phyloP scores from a whole-genome alignment of 2,329 filamentous ascomycete species.

The Aspergillus sp. region DNA sequence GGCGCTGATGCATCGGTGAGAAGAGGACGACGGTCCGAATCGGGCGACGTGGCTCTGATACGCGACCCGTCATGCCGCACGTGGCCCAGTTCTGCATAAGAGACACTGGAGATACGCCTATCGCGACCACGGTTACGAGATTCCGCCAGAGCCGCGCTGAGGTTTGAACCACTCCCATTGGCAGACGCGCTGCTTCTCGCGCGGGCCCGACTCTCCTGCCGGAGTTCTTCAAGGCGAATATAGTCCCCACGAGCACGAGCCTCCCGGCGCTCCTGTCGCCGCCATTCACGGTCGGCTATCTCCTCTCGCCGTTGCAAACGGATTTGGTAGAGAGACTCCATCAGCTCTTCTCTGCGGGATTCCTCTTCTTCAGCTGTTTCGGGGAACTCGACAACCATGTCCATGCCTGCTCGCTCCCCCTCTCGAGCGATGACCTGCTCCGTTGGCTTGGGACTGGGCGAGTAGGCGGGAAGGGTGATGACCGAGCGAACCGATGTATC shows the following conservation, averaged over 20 bases:
- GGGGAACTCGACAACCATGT: conserved; percentile 83
- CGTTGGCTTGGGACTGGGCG: conserved; percentile 67
- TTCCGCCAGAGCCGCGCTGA: conserved; percentile 43
- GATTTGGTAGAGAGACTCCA: conserved; percentile 91
- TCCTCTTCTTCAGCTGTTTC: conserved; percentile 80
- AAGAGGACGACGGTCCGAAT: conserved; percentile 51
- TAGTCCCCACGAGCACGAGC: conserved; percentile 71
- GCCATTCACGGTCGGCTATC: conserved; percentile 73
- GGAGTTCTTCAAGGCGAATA: conserved; percentile 67
- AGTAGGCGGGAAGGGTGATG: conserved; percentile 89
- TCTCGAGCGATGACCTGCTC: conserved; percentile 85
- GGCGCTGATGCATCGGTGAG: conserved; percentile 40
- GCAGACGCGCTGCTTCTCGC: conserved; percentile 33
- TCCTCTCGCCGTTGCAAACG: conserved; percentile 75
- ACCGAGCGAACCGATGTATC: conserved; percentile 89
- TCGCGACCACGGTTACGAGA: conserved; percentile 48
- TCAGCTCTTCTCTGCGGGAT: conserved; percentile 77
- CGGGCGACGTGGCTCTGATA: conserved; percentile 49
- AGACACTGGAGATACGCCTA: conserved; percentile 50
- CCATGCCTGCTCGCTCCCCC: conserved; percentile 88
- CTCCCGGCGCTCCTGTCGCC: conserved; percentile 68
- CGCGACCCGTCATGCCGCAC: conserved; percentile 53
- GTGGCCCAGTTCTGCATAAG: conserved; percentile 50
- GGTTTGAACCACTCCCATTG: conserved; percentile 39
- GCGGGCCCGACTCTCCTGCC: conserved; percentile 57